Evolutionary conservation across 768 basidiomycete genomes (phyloP).

Genomic region (Lactarius sanguifluus): DNA sequence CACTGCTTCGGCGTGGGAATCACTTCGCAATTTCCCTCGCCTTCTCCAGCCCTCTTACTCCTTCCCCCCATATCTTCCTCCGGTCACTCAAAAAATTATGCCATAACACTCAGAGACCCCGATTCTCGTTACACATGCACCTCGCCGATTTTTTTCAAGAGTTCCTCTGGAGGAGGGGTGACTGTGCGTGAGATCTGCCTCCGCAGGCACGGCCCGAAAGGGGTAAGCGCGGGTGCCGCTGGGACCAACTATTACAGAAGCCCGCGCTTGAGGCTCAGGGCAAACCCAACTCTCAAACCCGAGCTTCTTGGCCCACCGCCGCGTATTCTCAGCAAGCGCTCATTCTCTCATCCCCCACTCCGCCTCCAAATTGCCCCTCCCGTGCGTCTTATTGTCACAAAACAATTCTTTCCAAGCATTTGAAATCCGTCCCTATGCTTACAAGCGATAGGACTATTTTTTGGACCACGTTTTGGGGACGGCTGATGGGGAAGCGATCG

Average conservation of each 20-base stretch:
- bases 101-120: neutral
- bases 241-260: conserved; percentile 29
- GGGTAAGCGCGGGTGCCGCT: conserved; percentile 29
- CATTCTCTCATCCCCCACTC: conserved; percentile 6
- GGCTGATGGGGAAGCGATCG: conserved; percentile 22
- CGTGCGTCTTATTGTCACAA: neutral
- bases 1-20: conserved; percentile 30
- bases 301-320: conserved; percentile 21
- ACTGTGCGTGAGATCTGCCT: conserved; percentile 22
- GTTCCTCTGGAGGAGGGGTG: neutral
- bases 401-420: neutral
- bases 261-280: conserved; percentile 28
- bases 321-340: conserved; percentile 16
- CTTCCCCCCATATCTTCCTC: neutral
- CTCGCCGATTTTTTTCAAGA: conserved; percentile 27
- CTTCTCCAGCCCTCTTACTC: conserved; percentile 14
- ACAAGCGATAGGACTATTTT: conserved; percentile 10
- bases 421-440: neutral
- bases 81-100: conserved; percentile 3
- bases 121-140: neutral
- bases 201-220: conserved; percentile 27
- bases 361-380: conserved; percentile 14
- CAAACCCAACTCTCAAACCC: conserved; percentile 19
- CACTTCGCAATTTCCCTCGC: conserved; percentile 26
- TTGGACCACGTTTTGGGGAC: neutral